These are phyloP conservation scores for Solanum clarkiae DNA, from an alignment of 257 asterid genomes.

Conservation along the genomic window DNA sequence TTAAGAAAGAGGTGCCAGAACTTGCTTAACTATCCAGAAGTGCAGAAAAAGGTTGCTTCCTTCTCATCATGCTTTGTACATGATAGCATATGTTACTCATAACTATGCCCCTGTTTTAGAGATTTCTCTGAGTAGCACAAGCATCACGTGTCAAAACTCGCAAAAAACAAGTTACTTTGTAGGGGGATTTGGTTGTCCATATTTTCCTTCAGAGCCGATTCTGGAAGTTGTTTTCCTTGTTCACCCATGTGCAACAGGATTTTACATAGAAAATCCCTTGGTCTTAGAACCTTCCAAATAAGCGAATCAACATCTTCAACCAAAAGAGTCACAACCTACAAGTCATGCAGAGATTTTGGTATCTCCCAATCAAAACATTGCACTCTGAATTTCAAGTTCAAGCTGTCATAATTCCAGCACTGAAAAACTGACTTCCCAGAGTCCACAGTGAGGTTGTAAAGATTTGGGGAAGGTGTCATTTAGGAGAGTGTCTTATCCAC, in stretches of 20 bases:
- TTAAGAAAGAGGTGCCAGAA: neutral
- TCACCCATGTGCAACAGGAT: neutral
- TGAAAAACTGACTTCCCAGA: neutral
- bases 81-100: neutral
- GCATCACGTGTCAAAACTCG: neutral
- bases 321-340: neutral
- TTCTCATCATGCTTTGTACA: neutral
- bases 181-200: neutral
- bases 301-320: neutral
- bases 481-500: no score
- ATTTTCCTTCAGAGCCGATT: neutral
- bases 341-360: neutral
- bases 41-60: neutral
- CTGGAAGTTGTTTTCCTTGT: neutral
- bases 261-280: neutral
- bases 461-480: neutral
- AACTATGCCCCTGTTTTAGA: neutral
- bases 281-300: neutral
- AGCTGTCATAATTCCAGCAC: neutral
- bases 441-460: neutral
- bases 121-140: neutral
- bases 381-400: neutral
- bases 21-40: neutral
- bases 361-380: neutral
- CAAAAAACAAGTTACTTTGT: neutral